Conservation (phyloP, 352 stramenopile species). For the Phytophthora podocarpi region DNA sequence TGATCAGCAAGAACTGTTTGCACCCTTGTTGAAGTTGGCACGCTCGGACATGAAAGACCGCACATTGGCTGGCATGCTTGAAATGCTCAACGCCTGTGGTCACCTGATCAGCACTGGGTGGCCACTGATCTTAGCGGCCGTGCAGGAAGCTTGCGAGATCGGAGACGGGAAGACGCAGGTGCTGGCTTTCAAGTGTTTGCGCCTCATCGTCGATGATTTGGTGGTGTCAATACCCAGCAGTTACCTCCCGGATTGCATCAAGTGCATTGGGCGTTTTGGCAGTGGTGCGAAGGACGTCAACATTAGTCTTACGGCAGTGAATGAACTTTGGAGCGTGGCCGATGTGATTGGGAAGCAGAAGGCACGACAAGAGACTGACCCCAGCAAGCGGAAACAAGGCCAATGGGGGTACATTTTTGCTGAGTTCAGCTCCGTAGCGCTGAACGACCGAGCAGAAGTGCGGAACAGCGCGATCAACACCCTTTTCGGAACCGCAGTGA, state of each 20-base stretch:
- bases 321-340: slow-evolving; percentile 95
- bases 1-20: slow-evolving; percentile 75
- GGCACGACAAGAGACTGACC: slow-evolving; percentile 20
- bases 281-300: slow-evolving; percentile 96
- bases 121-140: slow-evolving; percentile 67
- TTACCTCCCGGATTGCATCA: slow-evolving; percentile 79
- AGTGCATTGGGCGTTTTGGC: slow-evolving; percentile 95
- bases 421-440: slow-evolving; percentile 87
- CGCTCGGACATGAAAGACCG: slow-evolving; percentile 83
- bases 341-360: slow-evolving; percentile 82
- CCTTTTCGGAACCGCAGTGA: slow-evolving; percentile 96
- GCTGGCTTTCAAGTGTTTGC: slow-evolving; percentile 94
- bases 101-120: slow-evolving; percentile 76
- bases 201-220: slow-evolving; percentile 97
- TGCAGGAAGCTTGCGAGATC: slow-evolving; percentile 68
- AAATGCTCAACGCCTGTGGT: slow-evolving; percentile 79
- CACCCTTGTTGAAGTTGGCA: slow-evolving; percentile 59
- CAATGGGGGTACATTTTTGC: slow-evolving; percentile 76
- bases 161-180: slow-evolving; percentile 83
- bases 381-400: slow-evolving; percentile 28
- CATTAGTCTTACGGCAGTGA: slow-evolving; percentile 97
- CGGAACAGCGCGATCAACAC: slow-evolving; percentile 98
- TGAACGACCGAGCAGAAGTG: slow-evolving; percentile 94
- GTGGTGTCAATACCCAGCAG: slow-evolving; percentile 84
- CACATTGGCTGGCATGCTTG: slow-evolving; percentile 65